Percentiles rank a stretch among this genome's conserved stretches.
Evolutionary conservation across 1,284 basidiomycete species (phyloP).

Genomic region (Ceratobasidium sp.): DNA sequence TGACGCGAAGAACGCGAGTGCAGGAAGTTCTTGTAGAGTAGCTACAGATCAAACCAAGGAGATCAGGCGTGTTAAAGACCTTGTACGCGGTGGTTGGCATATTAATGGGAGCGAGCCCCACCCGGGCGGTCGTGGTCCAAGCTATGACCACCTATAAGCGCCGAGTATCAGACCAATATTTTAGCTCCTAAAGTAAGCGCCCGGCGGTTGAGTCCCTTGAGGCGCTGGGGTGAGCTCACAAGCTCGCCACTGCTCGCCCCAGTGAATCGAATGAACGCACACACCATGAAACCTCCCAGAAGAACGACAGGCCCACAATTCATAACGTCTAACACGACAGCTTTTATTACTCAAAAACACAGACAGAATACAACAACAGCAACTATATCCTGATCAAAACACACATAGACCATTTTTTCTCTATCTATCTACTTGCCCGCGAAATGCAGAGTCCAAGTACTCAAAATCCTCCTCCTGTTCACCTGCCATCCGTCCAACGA

Average conservation of each 20-base stretch:
- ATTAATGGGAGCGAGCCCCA: not conserved
- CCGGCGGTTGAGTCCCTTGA: no score
- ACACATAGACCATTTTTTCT: not conserved
- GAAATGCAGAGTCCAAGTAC: conserved; percentile 87
- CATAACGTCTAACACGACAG: no score
- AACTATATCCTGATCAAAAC: conserved; percentile 17
- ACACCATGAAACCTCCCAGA: no score
- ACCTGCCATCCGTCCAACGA: conserved; percentile 86
- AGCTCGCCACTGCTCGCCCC: no score
- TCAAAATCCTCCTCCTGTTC: conserved; percentile 76
- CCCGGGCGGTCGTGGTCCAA: not conserved
- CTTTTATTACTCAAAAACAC: no score
- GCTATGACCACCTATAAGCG: no score
- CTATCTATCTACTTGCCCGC: conserved; percentile 64
- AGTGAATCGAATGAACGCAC: no score
- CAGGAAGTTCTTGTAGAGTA: not conserved
- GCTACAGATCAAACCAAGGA: not conserved
- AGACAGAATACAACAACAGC: conserved; percentile 32
- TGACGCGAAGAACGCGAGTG: not conserved
- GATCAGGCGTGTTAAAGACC: conserved; percentile 8
- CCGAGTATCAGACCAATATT: no score
- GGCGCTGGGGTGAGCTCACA: no score
- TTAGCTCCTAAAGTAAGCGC: no score
- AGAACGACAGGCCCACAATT: no score
- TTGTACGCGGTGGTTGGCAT: conserved; percentile 14